These are phyloP conservation scores for Mycosarcoma maydis DNA, from an alignment of 1,284 basidiomycete species.

Conservation along the genomic window DNA sequence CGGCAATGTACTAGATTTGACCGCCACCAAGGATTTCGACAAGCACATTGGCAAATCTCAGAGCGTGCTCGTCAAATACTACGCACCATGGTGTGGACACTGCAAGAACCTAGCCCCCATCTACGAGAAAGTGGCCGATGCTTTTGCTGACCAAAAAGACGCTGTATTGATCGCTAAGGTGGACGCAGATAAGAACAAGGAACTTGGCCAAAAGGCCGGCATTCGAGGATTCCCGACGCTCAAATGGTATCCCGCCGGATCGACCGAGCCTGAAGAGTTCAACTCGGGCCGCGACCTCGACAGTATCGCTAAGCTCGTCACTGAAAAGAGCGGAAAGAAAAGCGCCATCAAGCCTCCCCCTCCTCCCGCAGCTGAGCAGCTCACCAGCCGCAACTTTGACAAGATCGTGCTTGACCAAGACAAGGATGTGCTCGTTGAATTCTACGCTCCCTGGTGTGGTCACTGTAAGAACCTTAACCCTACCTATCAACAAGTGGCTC, in stretches of 20 bases:
- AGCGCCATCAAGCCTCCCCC: slow-evolving; percentile 85
- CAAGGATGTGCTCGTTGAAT: slow-evolving; percentile 97
- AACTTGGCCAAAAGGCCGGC: slow-evolving; percentile 74
- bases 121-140: slow-evolving; percentile 89
- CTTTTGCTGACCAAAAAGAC: slow-evolving; percentile 76
- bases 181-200: slow-evolving; percentile 87
- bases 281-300: slow-evolving; percentile 84
- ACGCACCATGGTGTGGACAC: slow-evolving; percentile 67
- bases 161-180: slow-evolving; percentile 91
- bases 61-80: slow-evolving; percentile 62
- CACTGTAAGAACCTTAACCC: slow-evolving; percentile 94
- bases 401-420: slow-evolving; percentile 79
- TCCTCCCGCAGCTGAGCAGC: slow-evolving; percentile 76
- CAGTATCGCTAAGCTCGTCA: slow-evolving; percentile 77
- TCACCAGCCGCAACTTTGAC: slow-evolving; percentile 83
- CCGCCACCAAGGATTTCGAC: slow-evolving; percentile 56
- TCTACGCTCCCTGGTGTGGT: slow-evolving; percentile 88
- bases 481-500: slow-evolving; percentile 88
- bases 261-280: slow-evolving; percentile 75
- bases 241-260: slow-evolving; percentile 82
- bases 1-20: slow-evolving; percentile 61
- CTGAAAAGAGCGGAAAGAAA: slow-evolving; percentile 80
- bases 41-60: slow-evolving; percentile 53
- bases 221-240: slow-evolving; percentile 88
- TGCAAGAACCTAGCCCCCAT: slow-evolving; percentile 81